Conservation (phyloP, 306 rosid genomes). For the Cicer arietinum region DNA sequence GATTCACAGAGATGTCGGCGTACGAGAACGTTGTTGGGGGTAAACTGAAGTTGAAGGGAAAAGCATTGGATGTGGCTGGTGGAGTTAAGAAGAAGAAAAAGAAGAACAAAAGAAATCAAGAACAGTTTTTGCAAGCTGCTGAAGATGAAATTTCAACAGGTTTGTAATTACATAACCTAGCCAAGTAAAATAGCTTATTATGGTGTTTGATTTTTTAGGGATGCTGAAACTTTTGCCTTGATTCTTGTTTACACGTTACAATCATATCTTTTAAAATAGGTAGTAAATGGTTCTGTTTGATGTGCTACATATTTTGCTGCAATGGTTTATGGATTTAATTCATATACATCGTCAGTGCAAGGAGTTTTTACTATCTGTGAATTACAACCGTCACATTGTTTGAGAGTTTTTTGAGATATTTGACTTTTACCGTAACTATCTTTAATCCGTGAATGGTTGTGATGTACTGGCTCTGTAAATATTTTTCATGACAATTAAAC, state of each 20-base stretch:
- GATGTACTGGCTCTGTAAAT: too few relatives aligned
- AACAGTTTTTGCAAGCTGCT: conserved; percentile 53
- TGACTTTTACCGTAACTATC: too few relatives aligned
- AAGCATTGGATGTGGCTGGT: conserved; percentile 93
- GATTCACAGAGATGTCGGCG: conserved; percentile 62
- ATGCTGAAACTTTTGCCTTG: conserved; percentile 20
- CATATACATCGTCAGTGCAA: too few relatives aligned
- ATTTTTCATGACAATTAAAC: too few relatives aligned
- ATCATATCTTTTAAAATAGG: neutral
- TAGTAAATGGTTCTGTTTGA: conserved; percentile 9
- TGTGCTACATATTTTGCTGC: conserved; percentile 1
- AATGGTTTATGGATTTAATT: conserved; percentile 4
- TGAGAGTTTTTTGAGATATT: too few relatives aligned
- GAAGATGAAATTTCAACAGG: conserved; percentile 67
- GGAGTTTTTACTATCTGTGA: too few relatives aligned
- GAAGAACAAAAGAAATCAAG: conserved; percentile 67
- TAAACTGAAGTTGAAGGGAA: conserved; percentile 97
- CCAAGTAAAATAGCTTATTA: neutral
- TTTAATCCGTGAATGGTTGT: too few relatives aligned
- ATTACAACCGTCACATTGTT: too few relatives aligned
- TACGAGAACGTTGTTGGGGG: conserved; percentile 93
- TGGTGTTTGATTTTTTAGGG: neutral
- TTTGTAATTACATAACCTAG: conserved; percentile 34
- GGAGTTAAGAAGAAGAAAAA: conserved; percentile 95
- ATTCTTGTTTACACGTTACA: neutral